Conservation (phyloP, 768 basidiomycete genomes). For the Boletus sensibilis region DNA sequence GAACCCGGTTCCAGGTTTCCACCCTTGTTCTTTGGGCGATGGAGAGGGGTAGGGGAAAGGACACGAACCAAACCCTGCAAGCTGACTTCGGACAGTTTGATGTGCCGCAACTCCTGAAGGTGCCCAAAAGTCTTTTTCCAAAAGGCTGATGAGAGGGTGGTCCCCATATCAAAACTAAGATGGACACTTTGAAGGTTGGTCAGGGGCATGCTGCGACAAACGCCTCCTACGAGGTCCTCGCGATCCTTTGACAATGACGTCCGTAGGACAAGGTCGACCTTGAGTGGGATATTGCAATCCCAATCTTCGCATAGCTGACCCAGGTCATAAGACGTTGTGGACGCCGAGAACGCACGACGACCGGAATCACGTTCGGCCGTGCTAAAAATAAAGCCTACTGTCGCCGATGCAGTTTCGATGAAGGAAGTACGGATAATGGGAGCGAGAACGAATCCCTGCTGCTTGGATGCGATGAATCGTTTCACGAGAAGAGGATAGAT, state of each 20-base stretch:
- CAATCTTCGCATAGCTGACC: slow-evolving; percentile 15
- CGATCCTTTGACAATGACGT: slow-evolving; percentile 10
- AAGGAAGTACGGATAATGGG: slow-evolving; percentile 15
- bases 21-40: not conserved
- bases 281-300: slow-evolving; percentile 21
- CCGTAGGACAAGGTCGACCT: slow-evolving; percentile 9
- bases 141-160: slow-evolving; percentile 9
- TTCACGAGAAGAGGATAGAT: slow-evolving; percentile 16
- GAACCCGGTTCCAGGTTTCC: not conserved
- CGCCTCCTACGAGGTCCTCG: slow-evolving; percentile 6
- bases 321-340: slow-evolving; percentile 7
- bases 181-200: slow-evolving; percentile 9
- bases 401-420: slow-evolving; percentile 8
- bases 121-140: slow-evolving; percentile 20
- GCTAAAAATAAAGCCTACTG: slow-evolving; percentile 20
- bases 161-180: slow-evolving; percentile 9
- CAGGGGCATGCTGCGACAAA: slow-evolving; percentile 18
- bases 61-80: slow-evolving; percentile 9
- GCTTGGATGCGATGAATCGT: slow-evolving; percentile 10
- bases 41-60: slow-evolving; percentile 1
- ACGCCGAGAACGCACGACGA: slow-evolving; percentile 7
- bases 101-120: slow-evolving; percentile 12
- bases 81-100: slow-evolving; percentile 7
- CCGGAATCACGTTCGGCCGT: slow-evolving; percentile 7
- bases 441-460: not conserved